Evolutionary conservation across 805 yeast species (phyloP).

Genomic region (Peterozyma xylosa): DNA sequence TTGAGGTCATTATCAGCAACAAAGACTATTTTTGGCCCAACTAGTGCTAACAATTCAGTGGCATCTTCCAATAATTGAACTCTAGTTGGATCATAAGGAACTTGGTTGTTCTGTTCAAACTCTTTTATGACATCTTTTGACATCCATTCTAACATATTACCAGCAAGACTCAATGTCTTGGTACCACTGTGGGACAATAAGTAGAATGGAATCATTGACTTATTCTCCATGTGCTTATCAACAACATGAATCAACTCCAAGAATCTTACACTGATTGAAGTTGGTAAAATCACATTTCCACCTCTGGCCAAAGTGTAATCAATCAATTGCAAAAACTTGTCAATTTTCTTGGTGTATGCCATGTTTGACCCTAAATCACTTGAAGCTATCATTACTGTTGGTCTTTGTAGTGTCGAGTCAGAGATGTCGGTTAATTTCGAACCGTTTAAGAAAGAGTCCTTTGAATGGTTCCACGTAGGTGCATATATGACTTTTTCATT

Average conservation of each 20-base stretch:
- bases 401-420: slow-evolving; percentile 38
- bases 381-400: slow-evolving; percentile 77
- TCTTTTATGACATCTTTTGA: slow-evolving; percentile 75
- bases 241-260: slow-evolving; percentile 69
- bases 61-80: slow-evolving; percentile 39
- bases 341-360: slow-evolving; percentile 57
- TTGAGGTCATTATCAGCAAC: slow-evolving; percentile 63
- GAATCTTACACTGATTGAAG: slow-evolving; percentile 72
- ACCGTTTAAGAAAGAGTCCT: slow-evolving; percentile 74
- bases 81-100: slow-evolving; percentile 72
- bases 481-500: slow-evolving; percentile 83
- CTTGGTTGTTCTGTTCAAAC: slow-evolving; percentile 68
- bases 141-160: slow-evolving; percentile 95
- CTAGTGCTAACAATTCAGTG: slow-evolving; percentile 39
- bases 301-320: slow-evolving; percentile 64
- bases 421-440: slow-evolving; percentile 45
- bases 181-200: slow-evolving; percentile 75
- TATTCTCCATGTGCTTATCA: slow-evolving; percentile 55
- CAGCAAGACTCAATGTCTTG: slow-evolving; percentile 70
- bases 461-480: slow-evolving; percentile 91
- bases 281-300: slow-evolving; percentile 79
- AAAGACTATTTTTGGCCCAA: slow-evolving; percentile 75
- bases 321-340: slow-evolving; percentile 53
- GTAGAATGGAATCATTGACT: slow-evolving; percentile 58
- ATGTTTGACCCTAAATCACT: slow-evolving; percentile 57